Percentiles rank a stretch among this genome's conserved stretches.
Evolutionary conservation across 179 eudicot species (phyloP).

Genomic region (Camellia oleifera): DNA sequence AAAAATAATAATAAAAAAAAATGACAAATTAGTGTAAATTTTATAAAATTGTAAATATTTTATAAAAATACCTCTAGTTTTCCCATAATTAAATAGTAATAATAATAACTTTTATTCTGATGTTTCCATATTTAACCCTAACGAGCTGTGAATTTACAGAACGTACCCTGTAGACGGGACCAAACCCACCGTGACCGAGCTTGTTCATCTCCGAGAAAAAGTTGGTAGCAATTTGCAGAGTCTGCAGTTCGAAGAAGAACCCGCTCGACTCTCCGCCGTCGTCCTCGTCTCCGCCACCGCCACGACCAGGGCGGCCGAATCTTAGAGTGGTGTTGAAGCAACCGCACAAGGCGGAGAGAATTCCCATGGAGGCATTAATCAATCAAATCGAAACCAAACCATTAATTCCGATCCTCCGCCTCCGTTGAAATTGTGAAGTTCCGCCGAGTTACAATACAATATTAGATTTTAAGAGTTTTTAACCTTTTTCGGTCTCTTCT

Average conservation of each 20-base stretch:
- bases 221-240: conserved; percentile 69
- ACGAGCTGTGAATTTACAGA: neutral
- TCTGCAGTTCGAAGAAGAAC: conserved; percentile 49
- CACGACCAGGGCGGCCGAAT: conserved; percentile 6
- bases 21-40: no score
- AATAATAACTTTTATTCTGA: no score
- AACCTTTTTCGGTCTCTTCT: no score
- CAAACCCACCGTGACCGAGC: conserved; percentile 81
- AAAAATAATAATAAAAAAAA: no score
- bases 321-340: conserved; percentile 21
- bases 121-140: neutral
- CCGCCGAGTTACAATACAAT: no score
- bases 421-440: no score
- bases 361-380: conserved; percentile 20
- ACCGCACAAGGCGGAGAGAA: conserved; percentile 20
- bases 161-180: conserved; percentile 78
- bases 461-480: no score
- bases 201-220: conserved; percentile 63
- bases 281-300: conserved; percentile 14
- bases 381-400: no score
- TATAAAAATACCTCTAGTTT: no score
- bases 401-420: neutral
- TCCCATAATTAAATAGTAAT: no score
- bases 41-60: no score
- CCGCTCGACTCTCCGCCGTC: conserved; percentile 25